phyloP scores from a whole-genome alignment of 1,284 basidiomycete species.

The Naganishia sp. region DNA sequence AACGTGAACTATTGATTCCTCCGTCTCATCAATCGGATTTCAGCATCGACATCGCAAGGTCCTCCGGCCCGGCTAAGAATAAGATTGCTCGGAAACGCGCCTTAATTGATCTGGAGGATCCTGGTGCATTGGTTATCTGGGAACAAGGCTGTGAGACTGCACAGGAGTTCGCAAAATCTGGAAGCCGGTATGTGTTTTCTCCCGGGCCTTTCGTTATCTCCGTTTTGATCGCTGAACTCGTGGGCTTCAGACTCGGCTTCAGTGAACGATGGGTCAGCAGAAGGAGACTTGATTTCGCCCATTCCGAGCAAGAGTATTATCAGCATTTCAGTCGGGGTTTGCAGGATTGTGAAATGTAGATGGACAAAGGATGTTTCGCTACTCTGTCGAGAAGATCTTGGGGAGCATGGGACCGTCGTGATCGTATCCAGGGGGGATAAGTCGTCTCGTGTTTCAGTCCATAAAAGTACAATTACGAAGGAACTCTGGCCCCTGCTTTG shows the following conservation, averaged over 20 bases:
- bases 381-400: neutral
- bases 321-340: constrained; percentile 14
- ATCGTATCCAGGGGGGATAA: too few relatives aligned
- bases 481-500: neutral
- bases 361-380: too few relatives aligned
- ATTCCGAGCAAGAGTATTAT: constrained; percentile 3
- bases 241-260: constrained; percentile 14
- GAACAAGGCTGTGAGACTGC: constrained; percentile 28
- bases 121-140: constrained; percentile 19
- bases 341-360: constrained; percentile 9
- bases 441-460: neutral
- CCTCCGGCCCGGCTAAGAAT: constrained; percentile 2
- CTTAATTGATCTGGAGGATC: neutral
- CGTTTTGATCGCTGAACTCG: neutral
- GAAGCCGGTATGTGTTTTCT: constrained; percentile 1
- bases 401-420: neutral
- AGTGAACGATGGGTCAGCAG: constrained; percentile 1
- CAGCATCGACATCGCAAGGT: neutral
- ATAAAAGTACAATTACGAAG: neutral
- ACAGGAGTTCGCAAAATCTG: constrained; percentile 10
- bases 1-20: constrained; percentile 4
- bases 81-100: neutral
- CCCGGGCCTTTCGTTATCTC: neutral
- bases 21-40: neutral
- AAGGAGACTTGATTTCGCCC: neutral